Evolutionary conservation across 352 stramenopile genomes (phyloP), one percentile per base, ranked within the genome.

Genomic region (Pythium volutum): DNA sequence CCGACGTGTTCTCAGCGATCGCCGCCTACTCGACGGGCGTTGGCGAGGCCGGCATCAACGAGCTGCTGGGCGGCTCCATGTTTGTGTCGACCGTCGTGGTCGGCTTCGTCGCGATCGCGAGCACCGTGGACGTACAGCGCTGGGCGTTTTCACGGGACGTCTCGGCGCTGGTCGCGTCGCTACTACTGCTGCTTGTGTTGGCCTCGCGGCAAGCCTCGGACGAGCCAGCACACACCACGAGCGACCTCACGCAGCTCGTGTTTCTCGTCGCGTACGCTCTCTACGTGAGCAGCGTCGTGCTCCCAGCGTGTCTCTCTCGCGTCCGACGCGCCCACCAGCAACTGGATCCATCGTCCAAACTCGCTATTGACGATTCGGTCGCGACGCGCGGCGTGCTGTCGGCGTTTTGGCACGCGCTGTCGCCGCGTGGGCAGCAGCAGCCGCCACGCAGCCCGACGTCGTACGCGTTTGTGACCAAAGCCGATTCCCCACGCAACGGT

Each of bases 61-160:
- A 96, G 43, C 75, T 99, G 4, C 91, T 98, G 7, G 96, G 96
- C 45, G 95, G 90, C 18, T 93, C 85, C 41, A 97, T 99, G 86
- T 98, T 99, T 60, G 87, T 99, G 27, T 96, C 87, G 22, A 97
- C 84, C 4, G 81, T 98, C 33, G 91, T 99, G 7, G 86, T 96
- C 10, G 95, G 95, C 15, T 75, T 69, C 20, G 81, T 98, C 10
- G 84, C 96, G 0, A 76, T 98, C 20, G 59, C 77, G 25, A 89
- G 76, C 45, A 39, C 61, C 15, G 83, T 92, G 29, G 58, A 80
- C 20, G 79, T 93, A 23, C 72, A 89, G 39, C 77, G 69, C 14
- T 88, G 77, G 69, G 65, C 85, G 2, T 93, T 93, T 53, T 74
- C 76, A 4, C 70, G 85, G 20, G 85, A 95, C 16, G 67, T 88